Base-by-base conservation (phyloP, 768 basidiomycete genomes). In the Termitomyces titanicus region DNA sequence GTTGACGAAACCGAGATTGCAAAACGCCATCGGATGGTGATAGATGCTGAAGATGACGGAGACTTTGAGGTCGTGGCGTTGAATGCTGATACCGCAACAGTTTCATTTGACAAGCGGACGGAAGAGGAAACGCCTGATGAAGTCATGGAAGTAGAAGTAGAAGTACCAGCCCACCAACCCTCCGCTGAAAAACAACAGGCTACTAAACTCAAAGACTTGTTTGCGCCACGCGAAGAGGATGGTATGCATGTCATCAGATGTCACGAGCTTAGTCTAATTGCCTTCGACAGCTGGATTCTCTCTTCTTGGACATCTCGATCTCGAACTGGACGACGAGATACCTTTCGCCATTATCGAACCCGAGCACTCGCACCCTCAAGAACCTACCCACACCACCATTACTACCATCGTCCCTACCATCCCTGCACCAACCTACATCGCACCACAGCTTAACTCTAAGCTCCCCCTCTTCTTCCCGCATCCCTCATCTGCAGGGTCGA, bases 251-350 rank as follows among this genome's bases (percentile, higher is more conserved):
- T 51, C 46, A 37, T 5, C 38, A 50, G 10, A 49, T 31, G 24
- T 2, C 20, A 37, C 15, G 27, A 43, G 15, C 22, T 13, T 22
- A 29, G 25, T 38, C 38, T 51, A 35, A 57, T 15, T 5, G 15
- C 15, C 31, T 53, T 7, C 22, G 4, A 10, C 20, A 86, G 86
- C 70, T 39, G 81, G 81, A 18, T 92, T 92, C 69, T 91, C 91
- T 11, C 74, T 92, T n/a, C 74, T 92, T 4, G 80, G 79, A 0
- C 84, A 91, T 58, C 79, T 92, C 34, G 84, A 89, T 47, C 57
- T 56, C 29, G 55, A 54, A 39, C 63, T 57, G 18, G 54, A 56
- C 52, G 53, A 61, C 49, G 56, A 42, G 34, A 44, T 51, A 8
- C 62, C 63, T 9, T 57, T 70, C 55, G 50, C 63, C 42, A 56